Base-by-base conservation (phyloP, 805 yeast species). In the Candida manassasensis region DNA sequence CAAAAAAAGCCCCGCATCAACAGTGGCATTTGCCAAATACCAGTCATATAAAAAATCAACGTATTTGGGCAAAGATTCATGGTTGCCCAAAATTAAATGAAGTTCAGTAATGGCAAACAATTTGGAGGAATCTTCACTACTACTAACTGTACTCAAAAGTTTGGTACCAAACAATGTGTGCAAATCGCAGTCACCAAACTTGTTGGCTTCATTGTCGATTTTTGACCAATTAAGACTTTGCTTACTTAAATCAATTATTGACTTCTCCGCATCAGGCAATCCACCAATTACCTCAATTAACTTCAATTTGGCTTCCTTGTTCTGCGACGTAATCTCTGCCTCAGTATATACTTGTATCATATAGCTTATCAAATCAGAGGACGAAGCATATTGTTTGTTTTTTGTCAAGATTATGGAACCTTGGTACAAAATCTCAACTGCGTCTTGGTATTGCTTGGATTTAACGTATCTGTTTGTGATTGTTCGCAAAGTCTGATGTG, bases 401-500 rank as follows among this genome's bases (percentile, higher is more conserved):
- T 75, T 71, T 27, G 85, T 65, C 37, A 90, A 70, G 14, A 81
- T 75, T 41, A 75, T 63, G 0, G 94, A 73, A 27, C 90, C 89
- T 45, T 79, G 78, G 48, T 77, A 76, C 21, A 90, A 68, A 38
- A 88, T 62, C 32, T 84, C 88, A 34, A 77, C 70, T 7, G 97
- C 95, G 26, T 82, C 81, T 3, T 60, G 63, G 54, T 73, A 85
- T 40, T 81, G 77, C 41, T 77, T 77, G 16, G 79, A 54, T 43
- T 84, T 77, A 28, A 84, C 81, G 52, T 84, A 83, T 53, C 98
- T 71, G 46, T 88, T 88, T 27, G 85, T 84, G 36, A 90, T 84
- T 4, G 97, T 87, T 51, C 96, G 70, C 34, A 93, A 71, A 0
- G 96, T 89, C 59, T 93, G 97, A 56, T 90, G 96, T 0, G 97